A percentile compares a stretch with the other conserved stretches of the same genome.
These are phyloP conservation scores for Phytophthora melonis DNA, from an alignment of 352 stramenopile genomes.

Conservation along the genomic window DNA sequence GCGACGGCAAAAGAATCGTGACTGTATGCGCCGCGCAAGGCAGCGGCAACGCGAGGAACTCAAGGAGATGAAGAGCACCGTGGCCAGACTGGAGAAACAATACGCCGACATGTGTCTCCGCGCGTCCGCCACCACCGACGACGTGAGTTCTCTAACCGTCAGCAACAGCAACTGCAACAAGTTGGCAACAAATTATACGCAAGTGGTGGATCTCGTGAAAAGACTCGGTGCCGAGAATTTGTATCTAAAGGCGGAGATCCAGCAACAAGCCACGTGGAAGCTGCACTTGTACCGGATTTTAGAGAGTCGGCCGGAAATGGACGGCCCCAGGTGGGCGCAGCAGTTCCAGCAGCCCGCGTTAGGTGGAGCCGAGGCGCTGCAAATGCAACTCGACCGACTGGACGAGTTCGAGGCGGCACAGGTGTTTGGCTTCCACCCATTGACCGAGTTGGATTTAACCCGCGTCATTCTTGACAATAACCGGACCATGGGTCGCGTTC, in stretches of 20 bases:
- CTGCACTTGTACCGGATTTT: slow-evolving; percentile 49
- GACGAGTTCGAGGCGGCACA: slow-evolving; percentile 46
- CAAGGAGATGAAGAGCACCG: slow-evolving; percentile 45
- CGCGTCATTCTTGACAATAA: slow-evolving; percentile 51
- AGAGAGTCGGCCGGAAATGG: slow-evolving; percentile 36
- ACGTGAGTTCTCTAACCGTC: slow-evolving; percentile 10
- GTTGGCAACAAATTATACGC: slow-evolving; percentile 30
- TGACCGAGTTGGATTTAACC: slow-evolving; percentile 47
- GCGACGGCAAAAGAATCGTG: slow-evolving; percentile 34
- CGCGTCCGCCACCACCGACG: slow-evolving; percentile 15
- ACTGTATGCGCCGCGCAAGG: slow-evolving; percentile 51
- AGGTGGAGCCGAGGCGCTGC: slow-evolving; percentile 25
- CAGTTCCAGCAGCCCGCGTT: slow-evolving; percentile 35
- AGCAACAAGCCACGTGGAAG: slow-evolving; percentile 52
- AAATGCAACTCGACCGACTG: slow-evolving; percentile 37
- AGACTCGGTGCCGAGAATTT: slow-evolving; percentile 58
- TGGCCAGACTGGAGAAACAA: slow-evolving; percentile 48
- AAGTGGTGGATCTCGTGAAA: slow-evolving; percentile 39
- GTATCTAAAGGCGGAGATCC: slow-evolving; percentile 50
- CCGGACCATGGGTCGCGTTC: slow-evolving; percentile 38
- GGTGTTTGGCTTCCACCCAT: slow-evolving; percentile 47
- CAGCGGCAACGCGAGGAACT: slow-evolving; percentile 56
- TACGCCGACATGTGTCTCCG: slow-evolving; percentile 48
- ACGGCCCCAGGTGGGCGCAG: slow-evolving; percentile 28
- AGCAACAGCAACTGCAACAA: background rate